Evolutionary conservation across 2,329 filamentous ascomycete species (phyloP).

Genomic region (Raffaelea albimanens): DNA sequence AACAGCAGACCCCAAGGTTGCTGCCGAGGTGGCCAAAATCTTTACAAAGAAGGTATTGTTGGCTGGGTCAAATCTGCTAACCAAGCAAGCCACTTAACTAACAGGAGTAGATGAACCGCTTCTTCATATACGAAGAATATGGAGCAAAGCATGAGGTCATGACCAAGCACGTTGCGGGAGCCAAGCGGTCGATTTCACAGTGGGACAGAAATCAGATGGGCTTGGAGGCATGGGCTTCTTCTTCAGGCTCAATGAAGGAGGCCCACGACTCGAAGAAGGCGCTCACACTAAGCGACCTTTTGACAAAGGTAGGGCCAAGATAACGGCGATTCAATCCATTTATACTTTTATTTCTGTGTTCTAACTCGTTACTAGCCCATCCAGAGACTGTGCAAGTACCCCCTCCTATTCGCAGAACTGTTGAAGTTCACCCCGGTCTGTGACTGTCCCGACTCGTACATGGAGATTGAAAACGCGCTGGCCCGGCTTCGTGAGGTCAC

Average conservation of each 20-base stretch:
- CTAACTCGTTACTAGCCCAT: constrained; percentile 54
- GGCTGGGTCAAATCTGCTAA: not conserved
- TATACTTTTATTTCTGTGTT: no score
- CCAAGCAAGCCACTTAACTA: no score
- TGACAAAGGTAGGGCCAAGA: constrained; percentile 80
- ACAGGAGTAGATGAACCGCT: constrained; percentile 66
- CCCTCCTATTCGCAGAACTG: constrained; percentile 75
- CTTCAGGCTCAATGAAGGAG: constrained; percentile 60
- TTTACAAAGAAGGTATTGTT: constrained; percentile 47
- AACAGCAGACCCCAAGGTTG: constrained; percentile 48
- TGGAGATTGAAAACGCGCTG: constrained; percentile 66
- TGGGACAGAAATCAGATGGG: constrained; percentile 80
- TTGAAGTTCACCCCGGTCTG: constrained; percentile 72
- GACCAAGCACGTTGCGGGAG: constrained; percentile 63
- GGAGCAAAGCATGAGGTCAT: constrained; percentile 83
- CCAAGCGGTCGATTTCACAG: constrained; percentile 57
- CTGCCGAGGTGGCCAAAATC: constrained; percentile 50
- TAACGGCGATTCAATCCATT: no score
- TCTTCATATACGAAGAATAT: constrained; percentile 87
- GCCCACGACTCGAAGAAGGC: constrained; percentile 60
- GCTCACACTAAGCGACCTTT: constrained; percentile 71
- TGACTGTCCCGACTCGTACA: constrained; percentile 77
- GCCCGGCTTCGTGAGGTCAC: constrained; percentile 65
- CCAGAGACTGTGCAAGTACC: constrained; percentile 86
- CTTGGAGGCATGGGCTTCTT: constrained; percentile 71